These are phyloP conservation scores for Claviceps fusiformis DNA, from an alignment of 2,329 filamentous ascomycete genomes.

Conservation along the genomic window DNA sequence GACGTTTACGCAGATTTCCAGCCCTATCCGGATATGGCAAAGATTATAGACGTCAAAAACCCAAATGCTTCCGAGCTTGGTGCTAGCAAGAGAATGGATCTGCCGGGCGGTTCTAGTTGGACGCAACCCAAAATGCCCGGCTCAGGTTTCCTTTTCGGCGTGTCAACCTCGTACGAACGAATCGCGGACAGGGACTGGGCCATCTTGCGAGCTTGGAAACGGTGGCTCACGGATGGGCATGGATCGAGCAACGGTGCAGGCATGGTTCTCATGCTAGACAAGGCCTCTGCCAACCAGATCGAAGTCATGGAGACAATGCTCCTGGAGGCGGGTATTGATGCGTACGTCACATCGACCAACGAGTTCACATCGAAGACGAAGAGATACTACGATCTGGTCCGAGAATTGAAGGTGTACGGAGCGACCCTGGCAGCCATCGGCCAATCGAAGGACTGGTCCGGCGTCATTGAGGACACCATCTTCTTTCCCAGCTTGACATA, in stretches of 20 bases:
- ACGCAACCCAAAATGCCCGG: conserved; percentile 22
- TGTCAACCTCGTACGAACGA: conserved; percentile 29
- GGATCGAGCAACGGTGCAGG: conserved; percentile 28
- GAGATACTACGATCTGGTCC: conserved; percentile 25
- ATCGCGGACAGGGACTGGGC: conserved; percentile 24
- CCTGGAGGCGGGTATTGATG: conserved; percentile 24
- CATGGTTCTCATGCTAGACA: conserved; percentile 28
- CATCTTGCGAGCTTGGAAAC: conserved; percentile 28
- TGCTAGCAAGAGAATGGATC: conserved; percentile 16
- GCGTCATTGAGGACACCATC: conserved; percentile 31
- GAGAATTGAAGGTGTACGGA: conserved; percentile 19
- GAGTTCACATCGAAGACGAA: conserved; percentile 18
- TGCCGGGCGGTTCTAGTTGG: conserved; percentile 20
- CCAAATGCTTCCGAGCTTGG: conserved; percentile 15
- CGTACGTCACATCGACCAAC: conserved; percentile 20
- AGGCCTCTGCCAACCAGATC: conserved; percentile 20
- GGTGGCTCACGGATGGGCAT: conserved; percentile 30
- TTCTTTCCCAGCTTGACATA: conserved; percentile 30
- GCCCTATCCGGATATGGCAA: conserved; percentile 12
- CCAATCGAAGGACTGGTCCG: conserved; percentile 26
- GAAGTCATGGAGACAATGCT: conserved; percentile 18
- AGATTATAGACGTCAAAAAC: conserved; percentile 14
- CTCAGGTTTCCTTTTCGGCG: conserved; percentile 27
- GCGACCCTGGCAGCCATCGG: conserved; percentile 22
- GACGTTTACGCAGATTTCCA: conserved; percentile 19